A percentile compares a stretch with the other conserved stretches of the same genome.
Evolutionary conservation across 305 asterid species (phyloP).

Genomic region (Euphrasia arctica): DNA sequence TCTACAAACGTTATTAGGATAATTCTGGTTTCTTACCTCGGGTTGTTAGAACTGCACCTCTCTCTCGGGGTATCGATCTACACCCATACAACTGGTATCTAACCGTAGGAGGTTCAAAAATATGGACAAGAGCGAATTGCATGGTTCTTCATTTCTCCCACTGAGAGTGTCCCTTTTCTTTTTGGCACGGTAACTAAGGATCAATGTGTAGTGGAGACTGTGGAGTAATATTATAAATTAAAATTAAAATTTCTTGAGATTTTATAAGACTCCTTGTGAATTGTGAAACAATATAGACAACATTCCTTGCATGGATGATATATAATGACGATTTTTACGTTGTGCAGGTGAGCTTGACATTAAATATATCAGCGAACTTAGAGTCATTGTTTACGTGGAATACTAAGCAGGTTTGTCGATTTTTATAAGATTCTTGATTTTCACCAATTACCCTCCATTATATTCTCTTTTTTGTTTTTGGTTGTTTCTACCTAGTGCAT

Average conservation of each 20-base stretch:
- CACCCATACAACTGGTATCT: too few species aligned
- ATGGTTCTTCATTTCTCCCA: too few species aligned
- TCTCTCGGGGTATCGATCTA: too few species aligned
- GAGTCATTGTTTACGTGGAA: slow-evolving; percentile 94
- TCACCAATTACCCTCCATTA: slow-evolving; percentile 1
- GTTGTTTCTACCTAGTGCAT: slow-evolving; percentile 9
- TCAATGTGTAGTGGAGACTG: too few species aligned
- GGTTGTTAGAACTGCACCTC: too few species aligned
- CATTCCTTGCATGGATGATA: slow-evolving; percentile 13
- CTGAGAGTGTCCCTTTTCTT: too few species aligned
- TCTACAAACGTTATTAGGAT: too few species aligned
- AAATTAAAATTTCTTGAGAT: too few species aligned
- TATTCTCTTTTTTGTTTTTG: slow-evolving; percentile 15
- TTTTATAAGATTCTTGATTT: slow-evolving; percentile 3
- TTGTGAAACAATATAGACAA: slow-evolving; percentile 15
- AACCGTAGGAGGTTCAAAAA: too few species aligned
- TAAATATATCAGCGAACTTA: slow-evolving; percentile 83
- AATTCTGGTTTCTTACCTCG: too few species aligned
- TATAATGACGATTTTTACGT: slow-evolving; percentile 16
- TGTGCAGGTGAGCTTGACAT: slow-evolving; percentile 88
- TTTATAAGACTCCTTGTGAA: slow-evolving; percentile 9
- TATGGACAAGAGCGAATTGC: too few species aligned
- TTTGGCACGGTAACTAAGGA: too few species aligned
- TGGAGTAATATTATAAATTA: not conserved
- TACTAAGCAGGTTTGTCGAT: slow-evolving; percentile 74